Conservation (phyloP, 305 asterid species). For the Withania somnifera region DNA sequence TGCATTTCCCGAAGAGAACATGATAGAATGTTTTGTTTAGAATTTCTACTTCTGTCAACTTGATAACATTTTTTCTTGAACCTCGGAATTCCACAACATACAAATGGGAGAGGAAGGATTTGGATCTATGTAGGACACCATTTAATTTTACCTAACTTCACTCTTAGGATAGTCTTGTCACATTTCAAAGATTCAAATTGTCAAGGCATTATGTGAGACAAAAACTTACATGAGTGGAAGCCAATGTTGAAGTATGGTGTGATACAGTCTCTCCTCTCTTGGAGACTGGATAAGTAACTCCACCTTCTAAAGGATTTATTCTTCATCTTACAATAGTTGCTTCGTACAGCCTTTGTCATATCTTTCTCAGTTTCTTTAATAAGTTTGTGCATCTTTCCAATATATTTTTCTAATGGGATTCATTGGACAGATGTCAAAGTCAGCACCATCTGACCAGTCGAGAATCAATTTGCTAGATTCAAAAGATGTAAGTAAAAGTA, state of each 20-base stretch:
- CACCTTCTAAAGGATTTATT: background rate
- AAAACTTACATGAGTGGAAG: background rate
- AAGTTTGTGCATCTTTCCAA: background rate
- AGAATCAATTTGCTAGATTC: slow-evolving; percentile 88
- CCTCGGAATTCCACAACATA: background rate
- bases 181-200: background rate
- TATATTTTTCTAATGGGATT: slow-evolving; percentile 6
- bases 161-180: background rate
- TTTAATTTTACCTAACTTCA: background rate
- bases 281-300: background rate
- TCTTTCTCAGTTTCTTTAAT: background rate
- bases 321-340: background rate
- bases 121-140: background rate
- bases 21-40: background rate
- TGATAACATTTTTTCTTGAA: background rate
- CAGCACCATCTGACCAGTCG: slow-evolving; percentile 94
- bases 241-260: background rate
- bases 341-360: background rate
- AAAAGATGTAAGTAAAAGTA: slow-evolving; percentile 83
- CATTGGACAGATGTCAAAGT: slow-evolving; percentile 79
- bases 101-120: background rate
- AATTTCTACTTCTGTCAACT: background rate
- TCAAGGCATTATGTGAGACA: background rate
- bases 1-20: background rate
- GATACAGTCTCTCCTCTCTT: background rate